Base-by-base conservation (phyloP, 129 eudicot genomes). In the Sambucus nigra region DNA sequence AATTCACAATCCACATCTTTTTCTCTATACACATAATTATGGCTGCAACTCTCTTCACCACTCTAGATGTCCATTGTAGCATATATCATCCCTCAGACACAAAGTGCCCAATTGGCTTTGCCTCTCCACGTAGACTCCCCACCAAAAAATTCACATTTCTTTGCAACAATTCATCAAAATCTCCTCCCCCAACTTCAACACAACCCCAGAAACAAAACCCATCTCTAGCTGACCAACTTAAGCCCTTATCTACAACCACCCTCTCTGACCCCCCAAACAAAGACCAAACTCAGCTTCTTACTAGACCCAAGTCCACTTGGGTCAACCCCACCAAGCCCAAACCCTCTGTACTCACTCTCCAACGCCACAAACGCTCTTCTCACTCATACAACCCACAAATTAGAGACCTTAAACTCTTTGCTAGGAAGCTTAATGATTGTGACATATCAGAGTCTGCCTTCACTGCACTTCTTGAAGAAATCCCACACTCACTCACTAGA, bases 241-340 rank as follows among this genome's bases (percentile, higher is more conserved):
- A 70, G 70, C 72, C 81, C 61, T 71, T 81, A 51, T 81, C 81
- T 57, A 53, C 84, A 48, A 73, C 84, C 12, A 73, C 58, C 44
- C 68, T 76, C 25, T 66, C 78, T 8, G 78, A 77, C 58, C 25
- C 52, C 49, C 73, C 68, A 38, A 44, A 53, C n/a, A 58, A 53
- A 39, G 23, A 68, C 48, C 48, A 42, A 16, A 15, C 19, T 55
- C 75, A 67, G 51, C 73, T 81, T 64, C 57, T 70, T 18, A 60
- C 65, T 1, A 77, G 68, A 50, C 82, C 79, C 17, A 82, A 67
- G 22, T 77, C 91, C 25, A 65, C 69, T 35, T 82, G 91, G 91
- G 82, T 82, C 60, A 82, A 82, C 65, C 91, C 91, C 45, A 63
- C 78, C 12, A 82, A 57, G 42, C 76, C 76, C 13, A 71, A 76